A percentile compares a stretch with the other conserved stretches of the same genome.
Conservation (phyloP, 2,329 filamentous ascomycete genomes). For the Botrytis fragariae region DNA sequence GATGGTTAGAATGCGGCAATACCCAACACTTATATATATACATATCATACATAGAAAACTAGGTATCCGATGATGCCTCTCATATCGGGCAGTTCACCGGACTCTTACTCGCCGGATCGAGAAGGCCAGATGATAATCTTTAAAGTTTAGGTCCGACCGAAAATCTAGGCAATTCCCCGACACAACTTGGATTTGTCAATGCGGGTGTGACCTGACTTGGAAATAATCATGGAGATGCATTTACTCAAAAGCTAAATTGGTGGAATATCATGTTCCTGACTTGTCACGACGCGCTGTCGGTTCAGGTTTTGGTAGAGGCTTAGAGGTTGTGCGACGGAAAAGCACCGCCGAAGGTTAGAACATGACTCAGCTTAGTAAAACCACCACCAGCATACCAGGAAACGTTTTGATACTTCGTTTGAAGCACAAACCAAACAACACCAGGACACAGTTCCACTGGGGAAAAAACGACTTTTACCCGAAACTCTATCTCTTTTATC, state of each 20-base stretch:
- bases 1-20: slow-evolving; percentile 1
- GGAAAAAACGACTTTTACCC: neutral
- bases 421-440: neutral
- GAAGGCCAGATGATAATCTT: slow-evolving; percentile 20
- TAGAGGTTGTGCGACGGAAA: slow-evolving; percentile 1
- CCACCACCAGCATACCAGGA: neutral
- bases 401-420: neutral
- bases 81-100: slow-evolving; percentile 3
- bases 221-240: neutral
- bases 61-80: neutral
- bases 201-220: slow-evolving; percentile 11
- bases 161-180: slow-evolving; percentile 1
- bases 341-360: neutral
- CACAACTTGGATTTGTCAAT: slow-evolving; percentile 9
- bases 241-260: neutral
- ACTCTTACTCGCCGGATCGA: neutral
- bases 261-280: slow-evolving; percentile 4
- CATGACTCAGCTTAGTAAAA: slow-evolving; percentile 12
- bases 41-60: neutral
- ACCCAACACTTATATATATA: slow-evolving; percentile 11
- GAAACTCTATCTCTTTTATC: slow-evolving; percentile 6
- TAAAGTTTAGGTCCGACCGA: slow-evolving; percentile 2
- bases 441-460: neutral
- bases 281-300: neutral
- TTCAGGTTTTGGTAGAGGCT: neutral